Base-by-base conservation (phyloP, 345 rosid species). In the Aquilaria yunnanensis region DNA sequence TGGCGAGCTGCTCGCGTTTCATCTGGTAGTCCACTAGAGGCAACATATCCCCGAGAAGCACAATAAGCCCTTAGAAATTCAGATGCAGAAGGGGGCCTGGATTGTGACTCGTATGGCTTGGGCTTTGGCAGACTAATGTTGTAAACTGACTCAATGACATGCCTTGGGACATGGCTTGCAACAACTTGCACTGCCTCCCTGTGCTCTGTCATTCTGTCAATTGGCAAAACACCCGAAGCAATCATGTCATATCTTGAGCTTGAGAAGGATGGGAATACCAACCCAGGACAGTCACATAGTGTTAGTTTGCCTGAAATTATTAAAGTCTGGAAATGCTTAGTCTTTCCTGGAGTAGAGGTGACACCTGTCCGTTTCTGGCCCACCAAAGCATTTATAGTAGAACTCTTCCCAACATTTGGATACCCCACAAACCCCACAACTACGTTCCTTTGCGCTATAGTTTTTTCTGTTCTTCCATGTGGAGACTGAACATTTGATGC, bases 321-420 rank as follows among this genome's bases (percentile, higher is more conserved):
- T 54, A 88, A 67, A 8, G 98, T 93, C 71, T 90, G 98, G 78
- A 93, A 93, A 71, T 93, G 97, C 73, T 88, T 93, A 2, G 98
- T 93, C 78, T 93, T 93, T 41, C 98, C 98, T 0, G 98, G 97
- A 16, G 98, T 90, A 45, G 96, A 86, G 58, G 97, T 93, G 47
- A 93, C 97, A 30, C 98, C 97, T 9, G 96, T 85, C 53, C 85
- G 78, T 73, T 93, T 93, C 78, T 93, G 95, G 63, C 97, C 96
- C 3, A 86, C 92, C 74, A 93, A 70, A 57, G 98, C 97, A 71
- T 93, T 93, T 74, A 90, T 93, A 11, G 96, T 90, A 2, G 98
- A 93, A 56, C 98, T 88, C 72, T 93, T 93, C 37, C 98, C 97
- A 33, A 88, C 98, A 72, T 93, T 93, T 3, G 98, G 98, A 69